These are phyloP conservation scores for Penicillium thymicola DNA, from an alignment of 2,329 filamentous ascomycete species.

Conservation along the genomic window DNA sequence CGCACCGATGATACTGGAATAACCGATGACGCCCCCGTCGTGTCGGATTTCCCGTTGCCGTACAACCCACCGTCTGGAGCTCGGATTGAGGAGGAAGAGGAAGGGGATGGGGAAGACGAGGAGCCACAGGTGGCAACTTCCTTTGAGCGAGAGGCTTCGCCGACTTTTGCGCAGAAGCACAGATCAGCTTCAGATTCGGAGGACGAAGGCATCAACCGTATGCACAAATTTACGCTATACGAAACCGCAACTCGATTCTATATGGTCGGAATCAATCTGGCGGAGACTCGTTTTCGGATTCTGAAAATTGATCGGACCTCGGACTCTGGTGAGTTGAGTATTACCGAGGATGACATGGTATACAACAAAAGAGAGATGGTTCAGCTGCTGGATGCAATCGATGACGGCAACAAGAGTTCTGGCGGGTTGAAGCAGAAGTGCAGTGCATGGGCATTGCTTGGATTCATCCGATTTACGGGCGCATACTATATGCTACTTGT, in stretches of 20 bases:
- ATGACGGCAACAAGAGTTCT: constrained; percentile 87
- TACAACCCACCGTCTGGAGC: constrained; percentile 35
- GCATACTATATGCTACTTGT: constrained; percentile 97
- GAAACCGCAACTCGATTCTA: constrained; percentile 93
- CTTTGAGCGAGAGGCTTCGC: constrained; percentile 43
- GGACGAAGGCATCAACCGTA: constrained; percentile 54
- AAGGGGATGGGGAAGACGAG: constrained; percentile 43
- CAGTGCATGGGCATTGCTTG: constrained; percentile 88
- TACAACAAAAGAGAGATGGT: constrained; percentile 92
- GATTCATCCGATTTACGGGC: constrained; percentile 94
- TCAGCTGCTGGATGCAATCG: constrained; percentile 86
- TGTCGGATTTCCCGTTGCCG: constrained; percentile 27
- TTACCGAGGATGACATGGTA: constrained; percentile 91
- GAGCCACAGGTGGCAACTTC: constrained; percentile 45
- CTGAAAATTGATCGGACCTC: constrained; percentile 91
- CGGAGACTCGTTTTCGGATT: constrained; percentile 83
- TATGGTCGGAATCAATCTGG: constrained; percentile 86
- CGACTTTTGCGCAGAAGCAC: constrained; percentile 38
- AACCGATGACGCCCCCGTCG: constrained; percentile 15
- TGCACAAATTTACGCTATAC: constrained; percentile 98
- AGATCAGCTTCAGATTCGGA: constrained; percentile 36
- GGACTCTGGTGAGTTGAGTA: constrained; percentile 71
- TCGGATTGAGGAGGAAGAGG: constrained; percentile 31
- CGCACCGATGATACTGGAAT: constrained; percentile 17
- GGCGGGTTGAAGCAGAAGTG: constrained; percentile 87